Percentiles rank a stretch among this genome's conserved stretches.
These are phyloP conservation scores for Galerina sulciceps DNA, from an alignment of 768 basidiomycete species.

Conservation along the genomic window DNA sequence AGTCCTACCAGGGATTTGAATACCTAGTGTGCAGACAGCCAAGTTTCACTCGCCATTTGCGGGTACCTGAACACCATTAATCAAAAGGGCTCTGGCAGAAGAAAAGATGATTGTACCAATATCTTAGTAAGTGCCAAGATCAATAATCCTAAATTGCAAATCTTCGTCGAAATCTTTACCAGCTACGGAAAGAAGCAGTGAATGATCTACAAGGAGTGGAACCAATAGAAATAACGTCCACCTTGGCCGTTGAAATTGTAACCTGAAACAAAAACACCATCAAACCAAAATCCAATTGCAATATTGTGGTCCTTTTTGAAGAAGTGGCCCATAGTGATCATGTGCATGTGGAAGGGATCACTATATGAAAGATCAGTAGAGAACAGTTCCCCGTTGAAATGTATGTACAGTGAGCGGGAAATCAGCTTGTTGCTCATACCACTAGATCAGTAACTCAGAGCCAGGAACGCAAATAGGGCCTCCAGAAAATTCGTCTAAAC, in stretches of 20 bases:
- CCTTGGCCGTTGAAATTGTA: constrained; percentile 60
- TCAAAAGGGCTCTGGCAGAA: background rate
- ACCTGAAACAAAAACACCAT: constrained; percentile 46
- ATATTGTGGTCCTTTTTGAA: constrained; percentile 41
- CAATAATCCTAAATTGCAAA: constrained; percentile 44
- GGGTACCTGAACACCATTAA: constrained; percentile 34
- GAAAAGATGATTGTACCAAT: too few species aligned
- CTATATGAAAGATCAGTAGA: constrained; percentile 25
- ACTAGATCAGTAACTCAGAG: constrained; percentile 47
- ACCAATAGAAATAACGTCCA: constrained; percentile 9
- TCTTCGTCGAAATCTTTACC: constrained; percentile 48
- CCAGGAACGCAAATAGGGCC: constrained; percentile 53
- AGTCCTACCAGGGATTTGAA: too few species aligned
- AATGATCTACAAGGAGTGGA: background rate
- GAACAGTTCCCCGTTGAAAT: background rate
- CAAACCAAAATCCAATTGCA: constrained; percentile 40
- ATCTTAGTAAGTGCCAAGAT: background rate
- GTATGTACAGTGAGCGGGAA: constrained; percentile 51
- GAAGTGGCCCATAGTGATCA: constrained; percentile 59
- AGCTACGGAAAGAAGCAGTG: too few species aligned
- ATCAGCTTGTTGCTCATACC: constrained; percentile 56
- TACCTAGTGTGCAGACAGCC: background rate
- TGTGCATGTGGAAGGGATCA: constrained; percentile 54
- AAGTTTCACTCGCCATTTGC: constrained; percentile 29
- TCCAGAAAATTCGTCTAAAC: constrained; percentile 53